Evolutionary conservation across 1,284 basidiomycete genomes (phyloP).

Genomic region (Cryptococcus jaspeensis): DNA sequence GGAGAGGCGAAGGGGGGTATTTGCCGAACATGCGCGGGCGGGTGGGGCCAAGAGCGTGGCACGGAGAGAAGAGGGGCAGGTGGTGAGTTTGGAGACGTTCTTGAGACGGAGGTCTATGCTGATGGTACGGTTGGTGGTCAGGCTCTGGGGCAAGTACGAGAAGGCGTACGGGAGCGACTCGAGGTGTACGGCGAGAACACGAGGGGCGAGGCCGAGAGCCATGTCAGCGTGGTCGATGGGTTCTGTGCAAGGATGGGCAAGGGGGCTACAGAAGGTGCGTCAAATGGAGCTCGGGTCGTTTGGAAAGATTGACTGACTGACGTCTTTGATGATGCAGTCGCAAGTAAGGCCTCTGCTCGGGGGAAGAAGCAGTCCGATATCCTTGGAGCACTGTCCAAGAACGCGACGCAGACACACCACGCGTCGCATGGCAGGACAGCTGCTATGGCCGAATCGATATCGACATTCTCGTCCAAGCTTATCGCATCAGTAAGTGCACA

Average conservation of each 20-base stretch:
- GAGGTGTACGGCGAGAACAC: conserved; percentile 30
- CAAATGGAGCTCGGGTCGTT: neutral
- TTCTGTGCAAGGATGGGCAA: conserved; percentile 24
- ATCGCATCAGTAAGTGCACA: conserved; percentile 27
- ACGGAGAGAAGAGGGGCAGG: conserved; percentile 23
- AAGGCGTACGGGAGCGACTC: conserved; percentile 23
- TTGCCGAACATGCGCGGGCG: conserved; percentile 12
- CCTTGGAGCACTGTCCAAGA: conserved; percentile 10
- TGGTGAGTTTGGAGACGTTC: conserved; percentile 21
- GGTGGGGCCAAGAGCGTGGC: conserved; percentile 7
- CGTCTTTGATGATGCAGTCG: conserved; percentile 6
- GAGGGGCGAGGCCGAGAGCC: conserved; percentile 20
- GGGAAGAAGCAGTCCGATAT: conserved; percentile 16
- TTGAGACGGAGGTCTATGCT: neutral
- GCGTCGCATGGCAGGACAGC: conserved; percentile 13
- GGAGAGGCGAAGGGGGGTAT: conserved; percentile 2
- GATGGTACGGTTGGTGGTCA: conserved; percentile 7
- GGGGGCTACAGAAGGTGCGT: conserved; percentile 28
- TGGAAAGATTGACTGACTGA: neutral
- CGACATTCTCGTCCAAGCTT: conserved; percentile 20
- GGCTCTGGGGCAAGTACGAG: conserved; percentile 29
- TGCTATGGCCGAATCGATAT: conserved; percentile 16
- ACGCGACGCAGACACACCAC: conserved; percentile 15
- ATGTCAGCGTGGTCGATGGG: conserved; percentile 25
- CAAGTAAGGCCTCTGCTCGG: conserved; percentile 11